Evolutionary conservation across 805 yeast genomes (phyloP), one percentile per base, ranked within the genome.

Genomic region (Cyberlindnera xylosilytica): DNA sequence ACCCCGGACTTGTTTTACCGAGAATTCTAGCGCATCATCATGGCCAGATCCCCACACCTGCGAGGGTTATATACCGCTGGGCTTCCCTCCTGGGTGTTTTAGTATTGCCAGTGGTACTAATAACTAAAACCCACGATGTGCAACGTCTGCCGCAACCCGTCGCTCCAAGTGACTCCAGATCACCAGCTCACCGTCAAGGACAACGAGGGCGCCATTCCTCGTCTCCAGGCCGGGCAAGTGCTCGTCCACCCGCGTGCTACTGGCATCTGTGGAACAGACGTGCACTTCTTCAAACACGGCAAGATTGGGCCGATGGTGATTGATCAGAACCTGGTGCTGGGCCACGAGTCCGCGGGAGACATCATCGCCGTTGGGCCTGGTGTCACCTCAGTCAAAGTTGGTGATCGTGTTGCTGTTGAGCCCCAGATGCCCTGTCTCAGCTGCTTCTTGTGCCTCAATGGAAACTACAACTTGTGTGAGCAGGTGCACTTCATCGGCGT

Each of bases 211-310:
- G 36, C 30, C n/a, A 34, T 51, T 22, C 54, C 56, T 19, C 34
- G 36, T 12, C 35, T 54, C 10, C 38, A 44, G 27, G 32, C 36
- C 8, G 52, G 53, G 10, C 44, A 47, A 27, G 52, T 52, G 20
- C 34, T 47, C 9, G 40, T 51, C 28, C 55, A 49, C 29, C 54
- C 53, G 24, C 68, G 76, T 46, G 78, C 80, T 39, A 80, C 86
- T 7, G 89, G 89, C 20, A 82, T 83, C 51, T 83, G 89, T 62
- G 89, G 89, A 15, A 76, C 85, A 18, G 90, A 83, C 60, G 70
- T 81, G 46, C 88, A 83, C 58, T 81, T 79, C 64, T 79, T 77
- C 66, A 71, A 77, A 42, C 79, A 77, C 46, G 89, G 88, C 35
- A 72, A 69, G 44, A 81, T 81, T 46, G 86, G 80, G 22, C 74